Conservation (phyloP, 2,329 filamentous ascomycete genomes). For the Blastomyces emzantsi region DNA sequence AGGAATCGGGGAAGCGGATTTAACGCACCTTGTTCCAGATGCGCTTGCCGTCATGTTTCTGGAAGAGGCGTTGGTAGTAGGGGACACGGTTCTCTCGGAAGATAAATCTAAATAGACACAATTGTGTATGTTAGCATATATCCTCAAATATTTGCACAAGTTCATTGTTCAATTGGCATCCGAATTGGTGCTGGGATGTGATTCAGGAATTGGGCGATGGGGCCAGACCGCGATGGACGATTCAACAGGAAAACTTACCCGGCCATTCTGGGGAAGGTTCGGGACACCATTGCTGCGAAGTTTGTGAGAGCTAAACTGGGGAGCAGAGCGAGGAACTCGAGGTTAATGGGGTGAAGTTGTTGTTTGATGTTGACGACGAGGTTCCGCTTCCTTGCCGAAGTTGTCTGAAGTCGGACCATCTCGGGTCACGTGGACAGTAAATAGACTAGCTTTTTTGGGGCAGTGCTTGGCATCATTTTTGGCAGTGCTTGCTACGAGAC, state of each 20-base stretch:
- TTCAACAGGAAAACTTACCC: slow-evolving; percentile 29
- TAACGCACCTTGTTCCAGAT: slow-evolving; percentile 58
- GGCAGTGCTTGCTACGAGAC: not conserved
- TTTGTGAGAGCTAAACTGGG: slow-evolving; percentile 14
- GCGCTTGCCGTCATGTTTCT: slow-evolving; percentile 56
- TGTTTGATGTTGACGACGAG: slow-evolving; percentile 1
- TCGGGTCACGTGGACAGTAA: not conserved
- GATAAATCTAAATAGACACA: slow-evolving; percentile 37
- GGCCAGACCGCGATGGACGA: not conserved
- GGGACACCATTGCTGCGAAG: slow-evolving; percentile 34
- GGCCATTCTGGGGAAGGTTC: slow-evolving; percentile 36
- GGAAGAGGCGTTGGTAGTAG: slow-evolving; percentile 58
- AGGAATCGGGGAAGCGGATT: not conserved
- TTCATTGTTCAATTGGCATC: not conserved
- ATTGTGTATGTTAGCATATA: slow-evolving; percentile 18
- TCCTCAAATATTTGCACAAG: not conserved
- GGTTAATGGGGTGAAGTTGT: slow-evolving; percentile 18
- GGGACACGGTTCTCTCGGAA: slow-evolving; percentile 60
- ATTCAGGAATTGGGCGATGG: not conserved
- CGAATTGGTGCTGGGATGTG: not conserved
- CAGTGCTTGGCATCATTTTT: not conserved
- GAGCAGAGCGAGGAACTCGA: slow-evolving; percentile 16
- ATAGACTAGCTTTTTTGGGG: not conserved
- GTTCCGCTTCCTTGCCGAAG: not conserved
- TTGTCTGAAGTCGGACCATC: slow-evolving; percentile 1